Conservation (phyloP, 176 grass and related monocot species). For the Eremochloa ophiuroides region DNA sequence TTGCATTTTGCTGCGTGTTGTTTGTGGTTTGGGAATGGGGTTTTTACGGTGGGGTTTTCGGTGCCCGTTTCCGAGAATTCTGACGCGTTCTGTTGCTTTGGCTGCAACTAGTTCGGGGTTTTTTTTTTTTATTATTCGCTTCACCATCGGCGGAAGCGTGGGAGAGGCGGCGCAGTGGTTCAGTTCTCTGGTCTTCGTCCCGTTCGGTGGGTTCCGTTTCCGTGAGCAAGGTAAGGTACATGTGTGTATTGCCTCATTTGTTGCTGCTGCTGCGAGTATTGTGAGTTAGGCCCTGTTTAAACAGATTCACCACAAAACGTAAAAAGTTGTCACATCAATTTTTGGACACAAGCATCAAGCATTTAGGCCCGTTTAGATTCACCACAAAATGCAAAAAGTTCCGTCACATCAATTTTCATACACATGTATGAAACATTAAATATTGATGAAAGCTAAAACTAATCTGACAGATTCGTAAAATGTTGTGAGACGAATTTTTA, state of each 20-base stretch:
- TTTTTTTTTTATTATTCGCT: not conserved
- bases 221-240: not conserved
- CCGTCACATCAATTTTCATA: too few species aligned
- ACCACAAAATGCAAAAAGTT: too few species aligned
- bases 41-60: not conserved
- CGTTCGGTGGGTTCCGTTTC: not conserved
- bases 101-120: not conserved
- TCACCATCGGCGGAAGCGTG: not conserved
- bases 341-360: too few species aligned
- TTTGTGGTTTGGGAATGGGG: not conserved
- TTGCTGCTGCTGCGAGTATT: not conserved
- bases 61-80: not conserved
- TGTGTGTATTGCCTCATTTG: not conserved
- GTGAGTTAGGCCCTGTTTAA: too few species aligned
- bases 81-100: not conserved
- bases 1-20: not conserved
- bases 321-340: too few species aligned
- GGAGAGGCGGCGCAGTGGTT: not conserved
- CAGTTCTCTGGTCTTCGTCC: not conserved
- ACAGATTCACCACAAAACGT: too few species aligned
- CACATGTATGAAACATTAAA: too few species aligned
- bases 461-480: too few species aligned
- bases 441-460: too few species aligned
- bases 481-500: too few species aligned
- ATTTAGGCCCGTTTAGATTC: too few species aligned